Conservation (phyloP, 306 rosid genomes). For the Gleditsia sinensis region DNA sequence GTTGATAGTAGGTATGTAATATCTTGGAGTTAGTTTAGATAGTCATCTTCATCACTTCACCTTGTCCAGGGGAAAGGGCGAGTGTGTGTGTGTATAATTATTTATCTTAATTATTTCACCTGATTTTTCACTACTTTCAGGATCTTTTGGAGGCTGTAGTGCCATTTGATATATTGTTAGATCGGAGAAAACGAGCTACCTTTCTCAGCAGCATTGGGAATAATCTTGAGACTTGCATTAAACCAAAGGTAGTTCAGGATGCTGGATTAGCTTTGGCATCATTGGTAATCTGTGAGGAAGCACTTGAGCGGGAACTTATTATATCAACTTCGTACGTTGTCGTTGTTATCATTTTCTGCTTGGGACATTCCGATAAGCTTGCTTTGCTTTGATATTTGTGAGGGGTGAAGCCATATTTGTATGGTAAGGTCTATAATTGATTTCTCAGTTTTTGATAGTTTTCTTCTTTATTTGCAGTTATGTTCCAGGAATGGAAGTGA, state of each 20-base stretch:
- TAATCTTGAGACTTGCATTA: constrained; percentile 45
- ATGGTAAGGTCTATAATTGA: constrained; percentile 8
- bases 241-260: constrained; percentile 83
- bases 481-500: constrained; percentile 98
- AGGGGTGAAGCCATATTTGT: neutral
- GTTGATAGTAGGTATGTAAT: constrained; percentile 12
- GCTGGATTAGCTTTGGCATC: constrained; percentile 91
- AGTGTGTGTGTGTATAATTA: too few relatives aligned
- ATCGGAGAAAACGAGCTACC: constrained; percentile 70
- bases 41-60: constrained; percentile 28
- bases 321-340: constrained; percentile 91
- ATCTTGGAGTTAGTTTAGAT: neutral
- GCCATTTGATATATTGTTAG: constrained; percentile 84
- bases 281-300: constrained; percentile 84
- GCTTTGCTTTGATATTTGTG: constrained; percentile 11
- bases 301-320: constrained; percentile 84
- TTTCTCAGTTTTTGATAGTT: constrained; percentile 27
- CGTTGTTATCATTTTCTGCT: constrained; percentile 31
- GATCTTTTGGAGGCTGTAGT: constrained; percentile 94
- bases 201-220: constrained; percentile 62
- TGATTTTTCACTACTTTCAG: constrained; percentile 49
- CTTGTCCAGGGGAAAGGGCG: constrained; percentile 18
- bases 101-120: constrained; percentile 18
- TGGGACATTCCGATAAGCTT: constrained; percentile 38
- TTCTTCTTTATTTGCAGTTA: constrained; percentile 62